Evolutionary conservation across 306 rosid genomes (phyloP).

Genomic region (Cicer judaicum): DNA sequence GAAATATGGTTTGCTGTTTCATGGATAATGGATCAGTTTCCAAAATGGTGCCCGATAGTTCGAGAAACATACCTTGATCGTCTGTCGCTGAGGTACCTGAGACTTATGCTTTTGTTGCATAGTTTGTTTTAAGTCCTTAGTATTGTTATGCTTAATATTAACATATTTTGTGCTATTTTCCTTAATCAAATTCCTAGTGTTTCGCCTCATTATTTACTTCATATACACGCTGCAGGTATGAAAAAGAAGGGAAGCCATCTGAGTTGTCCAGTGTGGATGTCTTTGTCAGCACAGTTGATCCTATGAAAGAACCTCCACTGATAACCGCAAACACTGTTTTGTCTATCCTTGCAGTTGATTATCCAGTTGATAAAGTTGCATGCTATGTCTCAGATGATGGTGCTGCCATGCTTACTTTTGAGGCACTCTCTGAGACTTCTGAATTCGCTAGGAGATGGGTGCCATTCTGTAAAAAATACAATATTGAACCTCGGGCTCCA

Average conservation of each 20-base stretch:
- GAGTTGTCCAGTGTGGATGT: slow-evolving; percentile 68
- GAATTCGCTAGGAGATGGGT: slow-evolving; percentile 87
- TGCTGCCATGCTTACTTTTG: slow-evolving; percentile 91
- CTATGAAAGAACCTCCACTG: slow-evolving; percentile 77
- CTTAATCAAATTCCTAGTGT: neutral
- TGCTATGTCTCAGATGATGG: slow-evolving; percentile 95
- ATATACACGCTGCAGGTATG: slow-evolving; percentile 60
- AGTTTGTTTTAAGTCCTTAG: neutral
- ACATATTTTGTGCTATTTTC: slow-evolving; percentile 13
- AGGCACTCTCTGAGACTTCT: slow-evolving; percentile 84
- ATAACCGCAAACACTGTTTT: slow-evolving; percentile 84
- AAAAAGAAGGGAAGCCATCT: slow-evolving; percentile 81
- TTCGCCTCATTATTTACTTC: slow-evolving; percentile 31
- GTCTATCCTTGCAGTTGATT: slow-evolving; percentile 80
- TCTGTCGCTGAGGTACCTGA: slow-evolving; percentile 64
- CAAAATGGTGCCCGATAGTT: slow-evolving; percentile 78
- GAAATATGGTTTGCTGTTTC: slow-evolving; percentile 91
- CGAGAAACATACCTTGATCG: slow-evolving; percentile 89
- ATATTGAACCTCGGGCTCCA: slow-evolving; percentile 78
- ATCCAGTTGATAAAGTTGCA: slow-evolving; percentile 76
- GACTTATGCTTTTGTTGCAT: slow-evolving; percentile 13
- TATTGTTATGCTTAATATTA: neutral
- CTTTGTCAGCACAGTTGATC: slow-evolving; percentile 90
- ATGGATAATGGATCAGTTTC: slow-evolving; percentile 90
- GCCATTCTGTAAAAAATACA: slow-evolving; percentile 69